Conservation (phyloP, 495 filamentous ascomycete species). For the Stereocaulon alpinum region DNA sequence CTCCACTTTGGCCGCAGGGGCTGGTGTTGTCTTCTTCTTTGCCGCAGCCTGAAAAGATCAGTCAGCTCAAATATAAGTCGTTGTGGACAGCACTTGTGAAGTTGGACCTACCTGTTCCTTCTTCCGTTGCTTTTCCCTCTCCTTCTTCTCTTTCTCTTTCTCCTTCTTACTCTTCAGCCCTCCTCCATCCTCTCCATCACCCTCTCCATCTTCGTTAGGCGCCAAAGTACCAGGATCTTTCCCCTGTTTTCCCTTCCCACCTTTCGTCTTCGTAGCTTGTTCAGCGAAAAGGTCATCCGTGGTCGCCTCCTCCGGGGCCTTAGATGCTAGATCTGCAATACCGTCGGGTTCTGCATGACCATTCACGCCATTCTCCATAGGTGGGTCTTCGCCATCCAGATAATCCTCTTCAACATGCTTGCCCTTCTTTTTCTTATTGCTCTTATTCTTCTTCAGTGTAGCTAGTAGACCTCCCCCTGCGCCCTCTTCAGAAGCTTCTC, state of each 20-base stretch:
- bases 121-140: conserved; percentile 86
- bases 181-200: conserved; percentile 49
- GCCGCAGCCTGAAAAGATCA: conserved; percentile 46
- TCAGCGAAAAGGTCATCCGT: conserved; percentile 79
- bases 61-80: background rate
- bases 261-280: conserved; percentile 58
- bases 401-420: conserved; percentile 56
- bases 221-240: conserved; percentile 22
- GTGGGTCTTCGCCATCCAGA: conserved; percentile 58
- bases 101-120: conserved; percentile 62
- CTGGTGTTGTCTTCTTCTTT: conserved; percentile 47
- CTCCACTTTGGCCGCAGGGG: conserved; percentile 43
- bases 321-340: conserved; percentile 39
- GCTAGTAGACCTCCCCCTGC: conserved; percentile 70
- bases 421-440: conserved; percentile 89
- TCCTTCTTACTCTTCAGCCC: conserved; percentile 86
- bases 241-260: conserved; percentile 36
- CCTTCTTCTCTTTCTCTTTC: conserved; percentile 91
- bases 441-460: conserved; percentile 76
- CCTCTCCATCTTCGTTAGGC: conserved; percentile 34
- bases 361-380: conserved; percentile 29
- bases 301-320: conserved; percentile 73
- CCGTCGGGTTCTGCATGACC: conserved; percentile 31
- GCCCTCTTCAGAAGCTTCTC: conserved; percentile 35
- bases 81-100: background rate